Evolutionary conservation across 1,284 basidiomycete genomes (phyloP), one percentile per base, ranked within the genome.

Genomic region (Malassezia yamatoensis): DNA sequence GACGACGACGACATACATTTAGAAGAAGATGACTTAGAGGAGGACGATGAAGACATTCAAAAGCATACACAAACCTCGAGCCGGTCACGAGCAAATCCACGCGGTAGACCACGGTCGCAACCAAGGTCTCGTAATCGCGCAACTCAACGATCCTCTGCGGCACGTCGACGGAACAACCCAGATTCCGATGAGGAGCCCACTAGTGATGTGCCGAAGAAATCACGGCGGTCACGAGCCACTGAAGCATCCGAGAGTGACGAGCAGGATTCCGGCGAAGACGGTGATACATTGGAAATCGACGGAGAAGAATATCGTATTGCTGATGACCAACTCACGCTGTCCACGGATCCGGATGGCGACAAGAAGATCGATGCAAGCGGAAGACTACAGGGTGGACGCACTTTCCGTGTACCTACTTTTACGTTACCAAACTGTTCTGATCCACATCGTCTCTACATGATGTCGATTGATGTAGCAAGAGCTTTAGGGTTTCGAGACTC

Each of bases 401-500:
- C 82, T 58, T 96, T 89, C 80, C 94, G 91, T 76, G 83, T 89
- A 1, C 79, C 83, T 48, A 91, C 90, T 1, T 96, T 96, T 71
- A 78, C 82, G 13, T 83, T 90, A 1, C 85, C 88, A 0, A 82
- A 82, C 49, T 83, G 91, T 53, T 81, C 70, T 0, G 78, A 96
- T 70, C 85, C 88, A 5, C 82, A 88, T 47, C 82, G 86, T 49
- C 80, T 84, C 60, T 98, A 96, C 78, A 88, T 94, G 81, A 85
- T 98, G 42, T 89, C 93, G 11, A 96, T 98, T 61, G 93, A 98
- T 70, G 91, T 90, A 5, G 93, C 93, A 0, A 84, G 93, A 24
- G 88, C 88, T 3, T 90, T 88, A 38, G 94, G 93, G 1, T 96
- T 90, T 77, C 83, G 89, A 53, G 94, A 98, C 76, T 96, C 91